Conservation (phyloP, 1,284 basidiomycete species). For the Leccinum cinnamomeum region DNA sequence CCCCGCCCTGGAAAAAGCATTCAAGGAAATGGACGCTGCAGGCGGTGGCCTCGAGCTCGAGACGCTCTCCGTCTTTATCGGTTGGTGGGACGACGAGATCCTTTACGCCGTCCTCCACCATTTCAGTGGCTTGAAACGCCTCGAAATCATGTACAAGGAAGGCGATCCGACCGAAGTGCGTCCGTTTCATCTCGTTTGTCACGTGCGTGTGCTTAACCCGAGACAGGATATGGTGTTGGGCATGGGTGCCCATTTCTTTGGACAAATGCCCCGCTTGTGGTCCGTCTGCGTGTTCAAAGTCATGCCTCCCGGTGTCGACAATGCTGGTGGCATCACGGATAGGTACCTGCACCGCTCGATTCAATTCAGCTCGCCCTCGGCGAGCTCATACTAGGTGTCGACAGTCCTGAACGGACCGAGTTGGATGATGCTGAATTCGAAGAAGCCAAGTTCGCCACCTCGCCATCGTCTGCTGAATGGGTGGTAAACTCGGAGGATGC, state of each 20-base stretch:
- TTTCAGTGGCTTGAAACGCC: slow-evolving; percentile 21
- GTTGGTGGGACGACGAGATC: slow-evolving; percentile 34
- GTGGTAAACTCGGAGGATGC: slow-evolving; percentile 7
- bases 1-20: slow-evolving; percentile 28
- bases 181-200: neutral
- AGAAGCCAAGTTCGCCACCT: slow-evolving; percentile 12
- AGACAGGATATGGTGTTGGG: slow-evolving; percentile 29
- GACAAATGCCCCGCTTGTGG: slow-evolving; percentile 26
- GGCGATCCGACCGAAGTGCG: slow-evolving; percentile 31
- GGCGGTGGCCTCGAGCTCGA: slow-evolving; percentile 22
- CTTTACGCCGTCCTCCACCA: slow-evolving; percentile 32
- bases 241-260: slow-evolving; percentile 37
- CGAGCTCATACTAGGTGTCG: slow-evolving; percentile 11
- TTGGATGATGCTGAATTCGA: slow-evolving; percentile 27
- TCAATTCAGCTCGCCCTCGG: slow-evolving; percentile 13
- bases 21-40: slow-evolving; percentile 27
- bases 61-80: slow-evolving; percentile 28
- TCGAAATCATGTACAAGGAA: slow-evolving; percentile 34
- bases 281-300: slow-evolving; percentile 32
- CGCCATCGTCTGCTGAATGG: slow-evolving; percentile 1
- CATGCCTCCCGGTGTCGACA: slow-evolving; percentile 15
- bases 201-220: neutral
- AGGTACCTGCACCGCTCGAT: slow-evolving; percentile 12
- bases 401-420: slow-evolving; percentile 18
- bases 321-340: slow-evolving; percentile 5